Evolutionary conservation across 257 asterid species (phyloP).

Genomic region (Solanum dulcamara): DNA sequence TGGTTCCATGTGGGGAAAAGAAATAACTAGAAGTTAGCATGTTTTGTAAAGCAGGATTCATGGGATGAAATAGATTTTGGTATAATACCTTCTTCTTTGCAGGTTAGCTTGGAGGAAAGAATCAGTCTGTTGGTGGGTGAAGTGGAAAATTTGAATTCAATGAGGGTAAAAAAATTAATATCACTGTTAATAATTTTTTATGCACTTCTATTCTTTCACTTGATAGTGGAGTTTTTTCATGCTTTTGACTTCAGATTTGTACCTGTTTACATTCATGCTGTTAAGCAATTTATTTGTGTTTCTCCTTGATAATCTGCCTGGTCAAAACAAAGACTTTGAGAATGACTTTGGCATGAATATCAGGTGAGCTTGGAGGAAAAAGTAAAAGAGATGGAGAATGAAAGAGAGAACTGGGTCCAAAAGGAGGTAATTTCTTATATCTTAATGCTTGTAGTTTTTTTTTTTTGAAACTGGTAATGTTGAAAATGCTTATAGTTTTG

Average conservation of each 20-base stretch:
- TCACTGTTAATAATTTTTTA: not conserved
- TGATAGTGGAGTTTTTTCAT: not conserved
- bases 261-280: not conserved
- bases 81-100: conserved; percentile 12
- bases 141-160: conserved; percentile 23
- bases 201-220: not conserved
- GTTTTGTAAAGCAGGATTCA: not conserved
- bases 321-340: not conserved
- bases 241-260: not conserved
- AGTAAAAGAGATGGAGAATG: conserved; percentile 48
- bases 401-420: conserved; percentile 38
- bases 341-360: conserved; percentile 2
- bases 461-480: too few species aligned
- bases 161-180: conserved; percentile 21
- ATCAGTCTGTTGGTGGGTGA: conserved; percentile 31
- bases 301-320: not conserved
- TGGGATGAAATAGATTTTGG: not conserved
- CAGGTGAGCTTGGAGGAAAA: conserved; percentile 53
- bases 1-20: not conserved
- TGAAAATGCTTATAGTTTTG: not conserved
- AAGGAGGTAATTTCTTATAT: conserved; percentile 45
- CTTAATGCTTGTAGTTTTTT: not conserved
- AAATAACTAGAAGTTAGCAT: not conserved
- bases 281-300: not conserved
- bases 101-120: conserved; percentile 41